These are phyloP conservation scores for Rhynchospora breviuscula DNA, from an alignment of 176 grass and related monocot species.

Conservation along the genomic window DNA sequence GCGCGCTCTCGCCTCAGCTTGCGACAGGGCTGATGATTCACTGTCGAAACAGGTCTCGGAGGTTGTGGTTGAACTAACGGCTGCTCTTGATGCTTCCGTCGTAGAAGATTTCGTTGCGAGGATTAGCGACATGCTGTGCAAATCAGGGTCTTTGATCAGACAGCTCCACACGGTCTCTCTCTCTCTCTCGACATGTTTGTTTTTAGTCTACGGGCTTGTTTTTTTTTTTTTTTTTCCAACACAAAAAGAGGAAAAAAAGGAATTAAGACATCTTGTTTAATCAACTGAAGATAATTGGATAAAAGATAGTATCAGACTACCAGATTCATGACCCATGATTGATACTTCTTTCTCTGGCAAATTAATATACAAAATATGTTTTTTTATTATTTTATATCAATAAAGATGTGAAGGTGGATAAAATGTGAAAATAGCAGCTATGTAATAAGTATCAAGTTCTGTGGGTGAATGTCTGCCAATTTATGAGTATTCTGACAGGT, in stretches of 20 bases:
- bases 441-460: neutral
- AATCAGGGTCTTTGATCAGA: constrained; percentile 53
- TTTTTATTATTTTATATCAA: neutral
- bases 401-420: neutral
- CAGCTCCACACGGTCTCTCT: constrained; percentile 59
- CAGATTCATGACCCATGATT: neutral
- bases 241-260: neutral
- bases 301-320: neutral
- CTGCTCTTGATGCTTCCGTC: constrained; percentile 36
- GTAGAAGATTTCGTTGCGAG: constrained; percentile 56
- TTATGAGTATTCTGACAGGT: constrained; percentile 12
- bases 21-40: constrained; percentile 36
- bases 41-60: constrained; percentile 51
- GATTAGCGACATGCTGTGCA: constrained; percentile 47
- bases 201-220: neutral
- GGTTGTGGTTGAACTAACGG: constrained; percentile 48
- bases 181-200: neutral
- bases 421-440: neutral
- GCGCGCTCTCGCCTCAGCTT: constrained; percentile 38
- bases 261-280: neutral
- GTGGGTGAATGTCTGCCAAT: constrained; percentile 10
- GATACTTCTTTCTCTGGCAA: neutral
- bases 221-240: neutral
- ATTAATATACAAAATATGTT: neutral
- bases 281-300: neutral